phyloP scores from a whole-genome alignment of 441 rosid genomes.

The Pelargonium australe region DNA sequence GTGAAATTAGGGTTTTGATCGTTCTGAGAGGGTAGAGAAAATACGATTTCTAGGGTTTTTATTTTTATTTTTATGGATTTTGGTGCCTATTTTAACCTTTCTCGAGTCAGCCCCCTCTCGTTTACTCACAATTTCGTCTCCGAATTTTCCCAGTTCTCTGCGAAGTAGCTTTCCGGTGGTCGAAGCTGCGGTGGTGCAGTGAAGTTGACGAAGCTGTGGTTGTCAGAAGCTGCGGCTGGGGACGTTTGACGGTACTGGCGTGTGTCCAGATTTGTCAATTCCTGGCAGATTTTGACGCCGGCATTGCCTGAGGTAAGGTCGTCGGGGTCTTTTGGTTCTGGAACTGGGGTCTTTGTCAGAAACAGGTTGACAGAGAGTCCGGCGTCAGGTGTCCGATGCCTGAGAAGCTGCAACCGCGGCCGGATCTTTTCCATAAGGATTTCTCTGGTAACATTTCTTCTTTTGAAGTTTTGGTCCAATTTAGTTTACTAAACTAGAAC shows the following conservation, averaged over 20 bases:
- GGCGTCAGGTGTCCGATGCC: neutral
- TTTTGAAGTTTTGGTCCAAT: neutral
- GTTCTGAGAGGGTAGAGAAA: neutral
- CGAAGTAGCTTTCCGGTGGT: conserved; percentile 4
- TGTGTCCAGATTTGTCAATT: neutral
- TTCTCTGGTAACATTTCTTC: neutral
- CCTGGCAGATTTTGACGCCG: conserved; percentile 3
- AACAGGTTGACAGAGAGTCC: neutral
- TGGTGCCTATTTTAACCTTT: conserved; percentile 3
- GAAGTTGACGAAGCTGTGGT: neutral
- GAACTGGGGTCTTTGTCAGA: neutral
- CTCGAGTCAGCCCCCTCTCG: neutral
- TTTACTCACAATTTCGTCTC: neutral
- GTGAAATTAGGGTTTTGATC: conserved; percentile 8
- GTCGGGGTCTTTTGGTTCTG: neutral
- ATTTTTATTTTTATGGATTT: neutral
- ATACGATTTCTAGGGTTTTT: conserved; percentile 3
- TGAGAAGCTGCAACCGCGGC: neutral
- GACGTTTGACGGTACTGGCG: no score
- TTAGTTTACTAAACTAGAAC: neutral
- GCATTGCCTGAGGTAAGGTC: neutral
- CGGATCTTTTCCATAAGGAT: neutral
- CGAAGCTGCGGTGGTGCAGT: neutral
- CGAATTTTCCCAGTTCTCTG: neutral
- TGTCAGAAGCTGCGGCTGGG: neutral